Evolutionary conservation across 1,139 yeast species (phyloP).

Genomic region (Saccharomycopsis crataegensis): DNA sequence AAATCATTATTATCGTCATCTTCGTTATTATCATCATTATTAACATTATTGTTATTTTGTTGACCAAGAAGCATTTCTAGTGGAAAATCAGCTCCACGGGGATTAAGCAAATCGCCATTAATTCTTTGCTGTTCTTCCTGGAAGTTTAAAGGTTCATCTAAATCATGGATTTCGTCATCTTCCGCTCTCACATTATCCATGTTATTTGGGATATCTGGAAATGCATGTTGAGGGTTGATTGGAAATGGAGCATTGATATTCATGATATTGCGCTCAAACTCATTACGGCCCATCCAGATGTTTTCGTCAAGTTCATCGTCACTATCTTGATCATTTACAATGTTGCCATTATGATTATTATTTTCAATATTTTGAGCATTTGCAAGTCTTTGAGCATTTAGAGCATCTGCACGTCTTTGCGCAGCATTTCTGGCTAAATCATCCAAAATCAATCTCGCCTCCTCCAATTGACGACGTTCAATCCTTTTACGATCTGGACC

Average conservation of each 20-base stretch:
- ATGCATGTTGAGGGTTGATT: neutral
- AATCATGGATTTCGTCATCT: neutral
- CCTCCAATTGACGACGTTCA: neutral
- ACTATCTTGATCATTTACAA: neutral
- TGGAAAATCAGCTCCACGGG: neutral
- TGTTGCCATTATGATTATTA: neutral
- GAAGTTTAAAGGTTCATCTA: neutral
- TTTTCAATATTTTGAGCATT: neutral
- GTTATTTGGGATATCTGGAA: neutral
- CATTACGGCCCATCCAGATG: neutral
- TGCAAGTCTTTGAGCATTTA: neutral
- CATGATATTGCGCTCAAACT: neutral
- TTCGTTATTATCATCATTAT: conserved; percentile 16
- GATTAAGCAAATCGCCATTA: neutral
- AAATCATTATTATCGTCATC: conserved; percentile 20
- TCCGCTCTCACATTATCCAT: neutral
- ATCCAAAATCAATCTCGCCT: neutral
- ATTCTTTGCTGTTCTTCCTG: neutral
- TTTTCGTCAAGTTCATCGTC: neutral
- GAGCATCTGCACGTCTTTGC: neutral
- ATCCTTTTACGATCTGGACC: neutral
- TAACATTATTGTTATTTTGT: conserved; percentile 2
- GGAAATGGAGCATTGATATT: conserved; percentile 3
- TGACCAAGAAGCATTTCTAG: neutral
- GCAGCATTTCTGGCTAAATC: neutral